phyloP scores from a whole-genome alignment of 148 eudicot species.

The Limonium bicolor region DNA sequence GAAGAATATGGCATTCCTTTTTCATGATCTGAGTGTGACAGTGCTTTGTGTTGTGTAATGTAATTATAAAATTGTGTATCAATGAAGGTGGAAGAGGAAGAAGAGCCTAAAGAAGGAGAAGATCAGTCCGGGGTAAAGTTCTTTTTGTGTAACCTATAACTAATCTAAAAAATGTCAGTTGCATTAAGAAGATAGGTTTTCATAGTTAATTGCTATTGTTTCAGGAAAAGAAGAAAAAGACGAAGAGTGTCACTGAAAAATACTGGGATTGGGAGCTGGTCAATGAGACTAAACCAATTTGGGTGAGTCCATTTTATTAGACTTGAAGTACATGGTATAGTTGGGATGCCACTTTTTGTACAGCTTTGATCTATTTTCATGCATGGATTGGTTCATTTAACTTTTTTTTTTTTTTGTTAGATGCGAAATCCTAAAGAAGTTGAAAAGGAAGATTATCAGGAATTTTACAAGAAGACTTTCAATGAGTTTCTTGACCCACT shows the following conservation, averaged over 20 bases:
- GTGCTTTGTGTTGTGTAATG: neutral
- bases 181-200: no score
- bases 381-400: no score
- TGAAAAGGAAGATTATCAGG: constrained; percentile 70
- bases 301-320: constrained; percentile 46
- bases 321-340: neutral
- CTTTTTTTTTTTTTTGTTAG: constrained; percentile 18
- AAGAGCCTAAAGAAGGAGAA: constrained; percentile 76
- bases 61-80: neutral
- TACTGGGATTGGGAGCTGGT: constrained; percentile 98
- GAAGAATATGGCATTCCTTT: neutral
- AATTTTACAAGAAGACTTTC: constrained; percentile 89
- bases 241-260: constrained; percentile 82
- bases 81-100: constrained; percentile 88
- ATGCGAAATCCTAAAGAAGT: constrained; percentile 91
- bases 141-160: neutral
- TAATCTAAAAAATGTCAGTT: no score
- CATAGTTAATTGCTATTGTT: constrained; percentile 1
- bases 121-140: constrained; percentile 10
- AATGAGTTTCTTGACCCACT: constrained; percentile 96
- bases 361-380: no score
- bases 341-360: no score
- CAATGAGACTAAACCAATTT: constrained; percentile 94
- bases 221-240: constrained; percentile 63
- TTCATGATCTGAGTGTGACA: neutral